Conservation (phyloP, 2,329 filamentous ascomycete species). For the Neonectria ditissima region DNA sequence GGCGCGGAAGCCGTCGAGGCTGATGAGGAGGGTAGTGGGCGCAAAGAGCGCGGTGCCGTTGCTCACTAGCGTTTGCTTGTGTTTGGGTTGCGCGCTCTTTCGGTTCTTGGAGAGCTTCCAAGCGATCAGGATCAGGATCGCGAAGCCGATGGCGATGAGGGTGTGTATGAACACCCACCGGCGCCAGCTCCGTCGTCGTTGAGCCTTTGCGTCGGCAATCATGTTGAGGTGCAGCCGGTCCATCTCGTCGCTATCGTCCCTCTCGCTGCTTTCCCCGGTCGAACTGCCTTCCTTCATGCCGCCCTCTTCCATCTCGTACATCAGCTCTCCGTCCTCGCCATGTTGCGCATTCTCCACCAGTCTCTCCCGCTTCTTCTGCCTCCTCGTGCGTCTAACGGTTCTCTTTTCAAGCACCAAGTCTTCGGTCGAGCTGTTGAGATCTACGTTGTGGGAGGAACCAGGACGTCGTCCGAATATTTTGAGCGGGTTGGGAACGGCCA, state of each 20-base stretch:
- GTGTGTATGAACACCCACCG: conserved; percentile 66
- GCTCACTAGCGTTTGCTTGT: conserved; percentile 57
- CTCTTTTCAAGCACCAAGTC: conserved; percentile 64
- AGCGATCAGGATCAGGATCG: conserved; percentile 66
- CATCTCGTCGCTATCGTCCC: conserved; percentile 69
- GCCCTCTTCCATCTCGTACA: conserved; percentile 93
- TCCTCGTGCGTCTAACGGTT: conserved; percentile 60
- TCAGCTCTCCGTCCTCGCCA: conserved; percentile 79
- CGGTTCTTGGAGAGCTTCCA: conserved; percentile 68
- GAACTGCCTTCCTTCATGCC: conserved; percentile 74
- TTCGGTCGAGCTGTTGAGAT: conserved; percentile 59
- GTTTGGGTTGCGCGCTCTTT: conserved; percentile 47
- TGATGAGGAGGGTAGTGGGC: conserved; percentile 93
- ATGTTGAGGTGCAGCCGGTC: conserved; percentile 65
- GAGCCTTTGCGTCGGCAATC: conserved; percentile 59
- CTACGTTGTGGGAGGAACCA: conserved; percentile 50
- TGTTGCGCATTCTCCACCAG: conserved; percentile 65
- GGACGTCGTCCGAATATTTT: conserved; percentile 56
- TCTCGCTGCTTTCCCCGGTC: conserved; percentile 71
- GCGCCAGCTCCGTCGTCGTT: conserved; percentile 65
- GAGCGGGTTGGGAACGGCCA: conserved; percentile 64
- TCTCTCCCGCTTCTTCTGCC: conserved; percentile 65
- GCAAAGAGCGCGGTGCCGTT: conserved; percentile 93
- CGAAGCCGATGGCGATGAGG: conserved; percentile 65
- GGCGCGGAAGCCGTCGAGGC: conserved; percentile 93